Conservation (phyloP, 305 asterid species). For the Nicotiana rustica region DNA sequence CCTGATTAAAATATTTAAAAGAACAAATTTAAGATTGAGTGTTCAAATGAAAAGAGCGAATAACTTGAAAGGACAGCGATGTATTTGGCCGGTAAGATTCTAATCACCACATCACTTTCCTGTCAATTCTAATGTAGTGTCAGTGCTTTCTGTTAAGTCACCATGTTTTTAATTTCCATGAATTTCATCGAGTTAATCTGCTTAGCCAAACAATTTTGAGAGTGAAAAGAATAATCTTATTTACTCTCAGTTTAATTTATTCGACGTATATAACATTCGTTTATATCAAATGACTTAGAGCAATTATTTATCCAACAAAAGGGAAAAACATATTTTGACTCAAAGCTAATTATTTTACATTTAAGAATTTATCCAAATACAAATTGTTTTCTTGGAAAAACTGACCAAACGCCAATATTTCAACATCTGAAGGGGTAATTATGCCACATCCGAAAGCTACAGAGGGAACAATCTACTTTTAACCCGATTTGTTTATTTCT, state of each 20-base stretch:
- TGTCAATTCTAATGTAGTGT: not conserved
- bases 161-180: not conserved
- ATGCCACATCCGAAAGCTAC: too few relatives aligned
- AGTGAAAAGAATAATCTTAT: not conserved
- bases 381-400: too few relatives aligned
- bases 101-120: conserved; percentile 32
- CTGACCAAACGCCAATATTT: too few relatives aligned
- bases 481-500: not conserved
- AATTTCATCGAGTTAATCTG: not conserved
- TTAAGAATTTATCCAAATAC: too few relatives aligned
- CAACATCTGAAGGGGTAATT: too few relatives aligned
- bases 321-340: too few relatives aligned
- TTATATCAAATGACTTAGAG: not conserved
- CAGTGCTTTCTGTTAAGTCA: not conserved
- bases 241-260: not conserved
- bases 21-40: too few relatives aligned
- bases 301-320: not conserved
- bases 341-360: too few relatives aligned
- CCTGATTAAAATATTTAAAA: too few relatives aligned
- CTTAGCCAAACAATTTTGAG: not conserved
- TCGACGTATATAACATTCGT: not conserved
- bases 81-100: too few relatives aligned
- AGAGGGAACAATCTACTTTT: not conserved
- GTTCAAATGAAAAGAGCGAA: too few relatives aligned
- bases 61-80: too few relatives aligned